phyloP scores from a whole-genome alignment of 257 asterid genomes.

The Prunella vulgaris region DNA sequence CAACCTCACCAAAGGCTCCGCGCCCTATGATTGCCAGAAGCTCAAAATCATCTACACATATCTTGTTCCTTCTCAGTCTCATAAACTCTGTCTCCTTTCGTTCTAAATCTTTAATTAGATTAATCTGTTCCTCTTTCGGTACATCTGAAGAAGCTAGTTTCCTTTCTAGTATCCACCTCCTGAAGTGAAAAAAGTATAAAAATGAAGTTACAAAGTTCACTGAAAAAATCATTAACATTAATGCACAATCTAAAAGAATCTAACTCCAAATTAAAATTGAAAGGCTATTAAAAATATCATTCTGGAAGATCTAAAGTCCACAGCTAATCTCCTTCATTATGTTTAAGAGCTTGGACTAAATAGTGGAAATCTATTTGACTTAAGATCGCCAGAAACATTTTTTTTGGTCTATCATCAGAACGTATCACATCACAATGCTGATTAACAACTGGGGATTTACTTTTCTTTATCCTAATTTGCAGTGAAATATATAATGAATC shows the following conservation, averaged over 20 bases:
- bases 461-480: background rate
- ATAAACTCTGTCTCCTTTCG: conserved; percentile 92
- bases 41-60: conserved; percentile 96
- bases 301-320: background rate
- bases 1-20: conserved; percentile 98
- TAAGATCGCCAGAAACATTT: background rate
- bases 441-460: background rate
- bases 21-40: conserved; percentile 93
- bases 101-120: conserved; percentile 82
- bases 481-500: conserved; percentile 1
- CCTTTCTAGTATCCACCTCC: conserved; percentile 92
- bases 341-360: background rate
- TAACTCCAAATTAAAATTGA: background rate
- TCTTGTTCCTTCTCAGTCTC: conserved; percentile 90
- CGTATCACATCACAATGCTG: background rate
- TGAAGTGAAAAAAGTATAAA: conserved; percentile 28
- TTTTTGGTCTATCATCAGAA: background rate
- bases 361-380: background rate
- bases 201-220: background rate
- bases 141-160: conserved; percentile 98
- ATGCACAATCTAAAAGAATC: background rate
- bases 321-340: background rate
- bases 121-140: conserved; percentile 85
- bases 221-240: background rate
- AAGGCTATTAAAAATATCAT: background rate